These are phyloP conservation scores for Tolypocladium endophyticum DNA, from an alignment of 2,329 filamentous ascomycete species.

Conservation along the genomic window DNA sequence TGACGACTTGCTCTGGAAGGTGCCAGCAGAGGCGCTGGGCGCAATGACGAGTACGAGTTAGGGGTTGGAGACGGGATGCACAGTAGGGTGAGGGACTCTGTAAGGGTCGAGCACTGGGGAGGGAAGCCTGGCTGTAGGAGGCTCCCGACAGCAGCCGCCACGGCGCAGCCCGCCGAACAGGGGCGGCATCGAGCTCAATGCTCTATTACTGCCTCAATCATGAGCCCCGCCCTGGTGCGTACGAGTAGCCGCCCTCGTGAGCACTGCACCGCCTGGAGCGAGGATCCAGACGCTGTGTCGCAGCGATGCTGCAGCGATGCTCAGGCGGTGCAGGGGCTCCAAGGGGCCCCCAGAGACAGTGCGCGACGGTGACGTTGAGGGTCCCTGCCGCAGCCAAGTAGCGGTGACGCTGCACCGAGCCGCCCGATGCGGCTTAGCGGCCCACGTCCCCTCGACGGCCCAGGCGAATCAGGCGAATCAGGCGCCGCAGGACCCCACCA, in stretches of 20 bases:
- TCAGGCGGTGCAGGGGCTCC: too few relatives aligned
- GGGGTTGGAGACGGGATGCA: too few relatives aligned
- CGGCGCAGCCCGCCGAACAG: neutral
- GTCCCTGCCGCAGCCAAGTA: neutral
- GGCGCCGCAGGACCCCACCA: slow-evolving; percentile 9
- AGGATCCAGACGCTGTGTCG: neutral
- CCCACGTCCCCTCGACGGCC: neutral
- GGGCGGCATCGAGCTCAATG: neutral
- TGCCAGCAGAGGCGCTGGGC: too few relatives aligned
- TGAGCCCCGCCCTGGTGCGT: too few relatives aligned
- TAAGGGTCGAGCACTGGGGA: too few relatives aligned
- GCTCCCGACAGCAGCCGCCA: neutral
- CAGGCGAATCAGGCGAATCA: slow-evolving; percentile 12
- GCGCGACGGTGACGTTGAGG: neutral
- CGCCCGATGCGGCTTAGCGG: slow-evolving; percentile 4
- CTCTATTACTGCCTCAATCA: neutral
- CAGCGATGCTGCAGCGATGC: neutral
- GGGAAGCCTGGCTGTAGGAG: too few relatives aligned
- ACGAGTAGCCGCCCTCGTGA: neutral
- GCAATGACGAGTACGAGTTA: neutral
- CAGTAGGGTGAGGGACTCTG: too few relatives aligned
- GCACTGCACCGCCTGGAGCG: neutral
- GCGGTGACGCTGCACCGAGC: slow-evolving; percentile 3
- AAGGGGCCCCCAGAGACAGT: too few relatives aligned
- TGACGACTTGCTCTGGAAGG: neutral